Evolutionary conservation across 257 asterid genomes (phyloP), one percentile per base, ranked within the genome.

Genomic region (Lantana camara): DNA sequence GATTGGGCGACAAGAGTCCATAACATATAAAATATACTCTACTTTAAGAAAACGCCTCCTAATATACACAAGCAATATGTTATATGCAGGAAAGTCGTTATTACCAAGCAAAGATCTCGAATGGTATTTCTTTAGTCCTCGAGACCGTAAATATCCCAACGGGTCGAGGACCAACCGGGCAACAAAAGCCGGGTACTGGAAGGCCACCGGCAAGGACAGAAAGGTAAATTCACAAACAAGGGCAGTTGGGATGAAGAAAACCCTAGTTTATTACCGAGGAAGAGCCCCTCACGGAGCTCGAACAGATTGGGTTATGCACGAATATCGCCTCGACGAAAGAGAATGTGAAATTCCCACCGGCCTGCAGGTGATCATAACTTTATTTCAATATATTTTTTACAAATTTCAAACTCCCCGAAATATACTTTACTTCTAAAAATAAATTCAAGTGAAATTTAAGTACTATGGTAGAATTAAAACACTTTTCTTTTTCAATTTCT

Each of bases 271-370:
- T 69, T 94, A 94, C 47, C 63, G 98, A 77, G 99, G 99, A 2
- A 80, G 99, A 70, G 99, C 99, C 5, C 99, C 99, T 21, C 99
- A 91, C 70, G 99, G 99, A 57, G 80, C 86, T 67, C 87, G 99
- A 11, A 91, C 95, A 0, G 98, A 79, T 75, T 94, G 99, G 99
- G 95, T 94, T 37, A 94, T 94, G 99, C 99, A 94, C 68, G 99
- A 94, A 65, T 94, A 94, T 35, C 95, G 99, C 11, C 62, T 94
- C 5, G 99, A 94, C 22, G 99, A 94, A 47, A 76, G 88, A n/a
- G 99, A 94, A 71, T 94, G 99, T 45, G 96, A 90, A 67, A 73
- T 64, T 30, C 74, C 81, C 44, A 63, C 84, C 0, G 98, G 97
- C 72, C 66, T 90, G 51, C 97, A 89, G 95, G 98, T 86, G n/a